Base-by-base conservation (phyloP, 257 asterid species). In the Penstemon newberryi region DNA sequence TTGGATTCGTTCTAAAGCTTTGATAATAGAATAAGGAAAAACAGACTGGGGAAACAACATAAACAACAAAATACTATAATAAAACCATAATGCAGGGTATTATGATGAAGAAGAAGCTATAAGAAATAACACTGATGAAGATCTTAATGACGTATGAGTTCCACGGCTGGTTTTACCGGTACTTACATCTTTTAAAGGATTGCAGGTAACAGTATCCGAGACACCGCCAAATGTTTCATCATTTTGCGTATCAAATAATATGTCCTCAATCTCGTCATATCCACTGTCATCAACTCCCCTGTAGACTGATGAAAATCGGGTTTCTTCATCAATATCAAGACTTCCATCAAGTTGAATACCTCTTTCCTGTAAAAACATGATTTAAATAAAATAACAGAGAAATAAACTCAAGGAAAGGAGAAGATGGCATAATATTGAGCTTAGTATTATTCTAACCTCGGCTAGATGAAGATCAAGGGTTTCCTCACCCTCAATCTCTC, bases 381-480 rank as follows among this genome's bases (percentile, higher is more conserved):
- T 63, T 40, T 42, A 67, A 57, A 75, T 40, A 8, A 63, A 46
- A 46, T 46, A 46, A 46, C 51, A 8, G 18, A 9, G 54, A 49
- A 10, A 10, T 38, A 36, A 33, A 58, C 58, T 43, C 38, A 25
- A 25, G 33, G 33, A 25, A 25, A 25, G 33, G 33, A 25, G 33
- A 25, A 25, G 33, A 1, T 25, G 2, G 33, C 33, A 50, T 56
- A 36, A 55, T 47, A 54, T 8, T 46, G 9, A 63, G 43, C 45
- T 10, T 56, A 47, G 52, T 19, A 41, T 43, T 64, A 18, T 56
- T 70, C 80, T 66, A 73, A 94, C 99, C 96, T 94, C 99, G 47
- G 99, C 98, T 39, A 89, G 80, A 84, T 91, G 99, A 80, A 87
- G 91, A 85, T 94, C 98, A 73, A 10, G 79, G 73, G 99, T 94